Percentiles rank a stretch among this genome's conserved stretches.
Evolutionary conservation across 1,284 basidiomycete species (phyloP).

Genomic region (Leccinum subrobustum): DNA sequence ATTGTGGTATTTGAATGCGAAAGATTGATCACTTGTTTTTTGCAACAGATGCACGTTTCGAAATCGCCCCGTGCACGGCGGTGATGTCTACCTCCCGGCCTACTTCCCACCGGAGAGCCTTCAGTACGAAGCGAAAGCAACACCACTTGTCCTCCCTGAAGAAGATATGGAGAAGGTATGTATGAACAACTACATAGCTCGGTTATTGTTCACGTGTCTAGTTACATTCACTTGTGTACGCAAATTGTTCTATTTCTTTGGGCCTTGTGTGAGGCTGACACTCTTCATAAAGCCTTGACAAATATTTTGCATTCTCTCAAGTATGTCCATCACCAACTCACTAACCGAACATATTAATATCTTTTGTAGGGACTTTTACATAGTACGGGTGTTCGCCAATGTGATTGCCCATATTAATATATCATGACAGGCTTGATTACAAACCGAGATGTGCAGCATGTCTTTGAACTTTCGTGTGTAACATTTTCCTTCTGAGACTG

Average conservation of each 20-base stretch:
- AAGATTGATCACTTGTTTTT: not conserved
- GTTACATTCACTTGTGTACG: constrained; percentile 39
- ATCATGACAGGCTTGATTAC: constrained; percentile 41
- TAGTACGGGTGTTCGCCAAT: constrained; percentile 35
- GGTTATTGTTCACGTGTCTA: constrained; percentile 8
- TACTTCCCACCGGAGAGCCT: constrained; percentile 36
- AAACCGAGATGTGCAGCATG: constrained; percentile 46
- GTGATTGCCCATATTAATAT: constrained; percentile 5
- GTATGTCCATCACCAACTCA: constrained; percentile 19
- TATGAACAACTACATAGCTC: not conserved
- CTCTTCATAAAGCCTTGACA: constrained; percentile 49
- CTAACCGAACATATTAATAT: not conserved
- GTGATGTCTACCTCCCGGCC: constrained; percentile 45
- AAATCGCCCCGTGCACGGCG: constrained; percentile 34
- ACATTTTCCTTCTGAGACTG: constrained; percentile 9
- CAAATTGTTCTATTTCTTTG: too few relatives aligned
- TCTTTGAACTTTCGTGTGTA: constrained; percentile 56
- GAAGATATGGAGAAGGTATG: constrained; percentile 26
- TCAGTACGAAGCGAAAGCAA: not conserved
- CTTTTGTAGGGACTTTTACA: constrained; percentile 48
- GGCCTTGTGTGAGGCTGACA: constrained; percentile 1
- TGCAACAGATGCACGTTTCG: constrained; percentile 45
- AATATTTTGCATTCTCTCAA: constrained; percentile 64
- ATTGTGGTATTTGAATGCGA: not conserved
- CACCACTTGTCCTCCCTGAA: constrained; percentile 18